Evolutionary conservation across 805 yeast species (phyloP).

Genomic region (Starmera amethionina): DNA sequence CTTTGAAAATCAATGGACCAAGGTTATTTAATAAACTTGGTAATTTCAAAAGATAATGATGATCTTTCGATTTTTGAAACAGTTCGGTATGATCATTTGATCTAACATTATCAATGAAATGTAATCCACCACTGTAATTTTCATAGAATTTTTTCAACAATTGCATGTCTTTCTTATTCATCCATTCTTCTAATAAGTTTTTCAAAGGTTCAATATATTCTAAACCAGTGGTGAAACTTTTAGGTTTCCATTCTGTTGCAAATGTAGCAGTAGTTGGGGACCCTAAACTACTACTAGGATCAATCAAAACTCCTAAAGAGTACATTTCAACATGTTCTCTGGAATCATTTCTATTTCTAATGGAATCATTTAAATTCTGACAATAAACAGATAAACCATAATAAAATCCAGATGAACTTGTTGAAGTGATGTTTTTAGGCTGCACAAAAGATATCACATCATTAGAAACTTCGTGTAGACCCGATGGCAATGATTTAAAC

Average conservation of each 20-base stretch:
- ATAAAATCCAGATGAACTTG: conserved; percentile 13
- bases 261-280: too few species aligned
- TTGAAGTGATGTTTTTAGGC: conserved; percentile 16
- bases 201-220: conserved; percentile 30
- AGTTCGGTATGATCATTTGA: neutral
- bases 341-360: conserved; percentile 15
- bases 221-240: conserved; percentile 32
- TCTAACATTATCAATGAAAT: conserved; percentile 4
- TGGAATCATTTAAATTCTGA: conserved; percentile 29
- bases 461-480: conserved; percentile 40
- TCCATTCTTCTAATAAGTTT: conserved; percentile 15
- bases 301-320: conserved; percentile 52
- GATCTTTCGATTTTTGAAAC: conserved; percentile 9
- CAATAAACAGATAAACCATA: conserved; percentile 44
- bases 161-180: conserved; percentile 9
- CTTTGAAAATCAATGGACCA: conserved; percentile 57
- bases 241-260: conserved; percentile 28
- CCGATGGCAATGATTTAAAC: conserved; percentile 60
- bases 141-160: conserved; percentile 17
- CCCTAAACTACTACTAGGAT: conserved; percentile 20
- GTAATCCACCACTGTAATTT: conserved; percentile 6
- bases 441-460: conserved; percentile 48
- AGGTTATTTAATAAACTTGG: conserved; percentile 35
- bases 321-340: conserved; percentile 46
- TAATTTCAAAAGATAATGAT: conserved; percentile 38